phyloP scores from a whole-genome alignment of 2,329 filamentous ascomycete genomes.

The Trichophaea hybrida region DNA sequence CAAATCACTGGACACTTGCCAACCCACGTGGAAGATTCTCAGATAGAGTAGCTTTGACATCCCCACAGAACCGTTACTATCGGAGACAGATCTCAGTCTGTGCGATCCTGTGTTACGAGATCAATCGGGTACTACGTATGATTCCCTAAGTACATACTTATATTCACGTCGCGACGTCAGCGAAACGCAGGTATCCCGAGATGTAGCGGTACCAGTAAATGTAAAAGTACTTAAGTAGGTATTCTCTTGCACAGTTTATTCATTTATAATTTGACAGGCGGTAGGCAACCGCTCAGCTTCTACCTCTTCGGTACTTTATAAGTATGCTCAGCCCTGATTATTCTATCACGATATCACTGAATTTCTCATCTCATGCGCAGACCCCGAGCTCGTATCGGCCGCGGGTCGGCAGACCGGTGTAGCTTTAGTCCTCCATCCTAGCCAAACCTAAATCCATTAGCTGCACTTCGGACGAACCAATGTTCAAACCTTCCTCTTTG shows the following conservation, averaged over 20 bases:
- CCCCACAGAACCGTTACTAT: not conserved
- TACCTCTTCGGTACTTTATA: no score
- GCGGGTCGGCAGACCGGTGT: no score
- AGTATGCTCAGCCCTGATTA: no score
- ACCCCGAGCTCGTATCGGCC: no score
- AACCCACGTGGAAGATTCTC: not conserved
- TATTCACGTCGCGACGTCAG: not conserved
- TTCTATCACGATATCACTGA: no score
- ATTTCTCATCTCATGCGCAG: no score
- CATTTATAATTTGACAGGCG: not conserved
- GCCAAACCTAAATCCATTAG: not conserved
- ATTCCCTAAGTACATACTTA: not conserved
- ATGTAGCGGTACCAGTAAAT: not conserved
- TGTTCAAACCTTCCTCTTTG: not conserved
- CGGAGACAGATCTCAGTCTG: not conserved
- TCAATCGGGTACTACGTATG: not conserved
- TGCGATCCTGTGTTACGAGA: constrained; percentile 2
- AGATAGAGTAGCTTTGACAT: not conserved
- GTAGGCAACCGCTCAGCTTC: not conserved
- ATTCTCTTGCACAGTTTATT: not conserved
- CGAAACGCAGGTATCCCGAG: not conserved
- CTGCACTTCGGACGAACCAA: not conserved
- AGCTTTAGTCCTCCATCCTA: no score
- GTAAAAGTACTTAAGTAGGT: not conserved
- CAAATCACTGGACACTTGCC: not conserved